phyloP scores from a whole-genome alignment of 2,329 filamentous ascomycete species.

The Emmonsiellopsis sp. region DNA sequence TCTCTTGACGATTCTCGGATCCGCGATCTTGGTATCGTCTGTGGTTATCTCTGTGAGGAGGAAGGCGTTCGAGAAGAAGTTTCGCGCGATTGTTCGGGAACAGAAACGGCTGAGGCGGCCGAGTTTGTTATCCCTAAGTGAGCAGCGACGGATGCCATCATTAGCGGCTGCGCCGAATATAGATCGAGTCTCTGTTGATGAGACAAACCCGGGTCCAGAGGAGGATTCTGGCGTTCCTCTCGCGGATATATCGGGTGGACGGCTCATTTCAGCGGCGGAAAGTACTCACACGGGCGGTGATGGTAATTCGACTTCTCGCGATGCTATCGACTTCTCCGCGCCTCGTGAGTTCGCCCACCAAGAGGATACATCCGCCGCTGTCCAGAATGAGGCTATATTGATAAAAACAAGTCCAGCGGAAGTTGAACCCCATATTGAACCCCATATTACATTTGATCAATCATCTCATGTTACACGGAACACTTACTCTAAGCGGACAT shows the following conservation, averaged over 20 bases:
- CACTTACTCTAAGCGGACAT: slow-evolving; percentile 10
- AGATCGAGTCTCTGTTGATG: neutral
- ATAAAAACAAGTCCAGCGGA: neutral
- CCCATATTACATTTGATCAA: slow-evolving; percentile 9
- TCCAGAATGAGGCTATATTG: neutral
- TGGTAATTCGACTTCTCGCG: neutral
- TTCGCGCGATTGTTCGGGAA: slow-evolving; percentile 43
- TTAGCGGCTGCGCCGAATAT: neutral
- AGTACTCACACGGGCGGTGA: neutral
- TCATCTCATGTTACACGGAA: slow-evolving; percentile 22
- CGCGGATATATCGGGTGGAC: neutral
- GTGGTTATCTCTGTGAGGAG: slow-evolving; percentile 55
- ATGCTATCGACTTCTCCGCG: neutral
- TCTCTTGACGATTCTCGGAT: slow-evolving; percentile 56
- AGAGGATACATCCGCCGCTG: neutral
- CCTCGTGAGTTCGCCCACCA: neutral
- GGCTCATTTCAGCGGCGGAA: neutral
- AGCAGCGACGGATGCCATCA: no score
- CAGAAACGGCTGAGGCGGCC: slow-evolving; percentile 4
- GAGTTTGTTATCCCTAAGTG: slow-evolving; percentile 4
- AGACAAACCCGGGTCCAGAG: neutral
- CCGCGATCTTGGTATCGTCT: slow-evolving; percentile 57
- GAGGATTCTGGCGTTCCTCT: neutral
- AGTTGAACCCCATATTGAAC: no score
- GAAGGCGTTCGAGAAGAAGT: slow-evolving; percentile 53